These are phyloP conservation scores for Chernovozyma sophiae-reginae DNA, from an alignment of 1,139 yeast genomes.

Conservation along the genomic window DNA sequence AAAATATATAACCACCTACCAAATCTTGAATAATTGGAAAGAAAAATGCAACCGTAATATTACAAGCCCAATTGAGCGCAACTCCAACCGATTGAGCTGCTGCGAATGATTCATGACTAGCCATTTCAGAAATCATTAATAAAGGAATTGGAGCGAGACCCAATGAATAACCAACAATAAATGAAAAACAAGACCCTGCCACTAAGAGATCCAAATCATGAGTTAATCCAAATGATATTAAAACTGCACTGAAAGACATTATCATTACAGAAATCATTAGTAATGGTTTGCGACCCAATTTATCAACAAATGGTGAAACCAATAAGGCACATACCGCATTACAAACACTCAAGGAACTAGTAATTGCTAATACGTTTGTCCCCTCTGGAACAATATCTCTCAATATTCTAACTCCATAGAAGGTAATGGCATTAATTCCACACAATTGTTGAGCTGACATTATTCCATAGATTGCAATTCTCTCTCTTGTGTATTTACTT, in stretches of 20 bases:
- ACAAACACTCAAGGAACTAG: slow-evolving; percentile 28
- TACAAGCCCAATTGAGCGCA: slow-evolving; percentile 79
- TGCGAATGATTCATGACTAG: slow-evolving; percentile 68
- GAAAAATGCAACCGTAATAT: slow-evolving; percentile 68
- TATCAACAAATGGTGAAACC: slow-evolving; percentile 36
- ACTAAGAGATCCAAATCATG: slow-evolving; percentile 43
- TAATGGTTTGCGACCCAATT: slow-evolving; percentile 67
- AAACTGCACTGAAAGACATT: slow-evolving; percentile 59
- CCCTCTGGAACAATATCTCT: slow-evolving; percentile 20
- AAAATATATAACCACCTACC: slow-evolving; percentile 29
- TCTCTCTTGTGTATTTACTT: slow-evolving; percentile 20
- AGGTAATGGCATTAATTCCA: slow-evolving; percentile 40
- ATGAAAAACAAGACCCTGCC: slow-evolving; percentile 57
- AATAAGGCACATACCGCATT: slow-evolving; percentile 26
- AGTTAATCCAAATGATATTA: slow-evolving; percentile 62
- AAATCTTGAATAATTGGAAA: slow-evolving; percentile 53
- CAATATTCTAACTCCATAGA: slow-evolving; percentile 35
- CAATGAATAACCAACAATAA: slow-evolving; percentile 74
- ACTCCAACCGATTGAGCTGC: slow-evolving; percentile 88
- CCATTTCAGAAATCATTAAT: slow-evolving; percentile 74
- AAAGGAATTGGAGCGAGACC: slow-evolving; percentile 94
- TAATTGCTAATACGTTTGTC: slow-evolving; percentile 23
- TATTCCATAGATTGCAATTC: slow-evolving; percentile 26
- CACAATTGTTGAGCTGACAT: slow-evolving; percentile 40
- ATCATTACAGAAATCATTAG: slow-evolving; percentile 54